Evolutionary conservation across 225 moss, liverwort and hornwort genomes (phyloP).

Genomic region (Pseudoscleropodium purum): DNA sequence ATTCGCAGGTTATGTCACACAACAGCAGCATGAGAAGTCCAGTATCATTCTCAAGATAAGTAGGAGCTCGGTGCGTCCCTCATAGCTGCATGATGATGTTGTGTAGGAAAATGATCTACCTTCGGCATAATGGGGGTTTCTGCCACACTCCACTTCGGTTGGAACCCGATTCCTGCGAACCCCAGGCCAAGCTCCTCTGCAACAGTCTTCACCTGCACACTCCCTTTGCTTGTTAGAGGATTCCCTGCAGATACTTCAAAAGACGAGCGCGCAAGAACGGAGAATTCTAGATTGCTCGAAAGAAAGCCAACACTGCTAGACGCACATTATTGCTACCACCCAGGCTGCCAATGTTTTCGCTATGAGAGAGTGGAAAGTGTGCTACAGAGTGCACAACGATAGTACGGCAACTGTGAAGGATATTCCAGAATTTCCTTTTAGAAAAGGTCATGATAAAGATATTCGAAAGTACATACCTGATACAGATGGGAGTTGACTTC

Average conservation of each 20-base stretch:
- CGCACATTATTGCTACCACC: background rate
- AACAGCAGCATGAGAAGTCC: background rate
- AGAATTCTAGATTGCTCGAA: background rate
- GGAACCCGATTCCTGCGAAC: constrained; percentile 73
- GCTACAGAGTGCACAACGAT: background rate
- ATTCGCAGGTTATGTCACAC: background rate
- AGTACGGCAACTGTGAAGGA: background rate
- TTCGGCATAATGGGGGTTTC: constrained; percentile 76
- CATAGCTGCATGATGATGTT: background rate
- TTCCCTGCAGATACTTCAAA: background rate
- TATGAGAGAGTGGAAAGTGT: background rate
- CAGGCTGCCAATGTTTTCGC: background rate
- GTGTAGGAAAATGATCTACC: constrained; percentile 15
- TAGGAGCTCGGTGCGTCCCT: background rate
- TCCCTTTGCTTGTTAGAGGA: background rate
- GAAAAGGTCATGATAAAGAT: background rate
- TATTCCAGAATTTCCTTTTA: background rate
- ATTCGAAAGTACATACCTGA: constrained; percentile 39
- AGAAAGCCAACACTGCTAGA: background rate
- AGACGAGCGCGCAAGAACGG: background rate
- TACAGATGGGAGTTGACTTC: constrained; percentile 93
- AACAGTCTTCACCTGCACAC: constrained; percentile 70
- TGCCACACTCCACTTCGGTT: constrained; percentile 81
- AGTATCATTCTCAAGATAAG: background rate
- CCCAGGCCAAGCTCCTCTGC: constrained; percentile 76